Evolutionary conservation across 495 filamentous ascomycete species (phyloP).

Genomic region (Rhypophila decipiens): DNA sequence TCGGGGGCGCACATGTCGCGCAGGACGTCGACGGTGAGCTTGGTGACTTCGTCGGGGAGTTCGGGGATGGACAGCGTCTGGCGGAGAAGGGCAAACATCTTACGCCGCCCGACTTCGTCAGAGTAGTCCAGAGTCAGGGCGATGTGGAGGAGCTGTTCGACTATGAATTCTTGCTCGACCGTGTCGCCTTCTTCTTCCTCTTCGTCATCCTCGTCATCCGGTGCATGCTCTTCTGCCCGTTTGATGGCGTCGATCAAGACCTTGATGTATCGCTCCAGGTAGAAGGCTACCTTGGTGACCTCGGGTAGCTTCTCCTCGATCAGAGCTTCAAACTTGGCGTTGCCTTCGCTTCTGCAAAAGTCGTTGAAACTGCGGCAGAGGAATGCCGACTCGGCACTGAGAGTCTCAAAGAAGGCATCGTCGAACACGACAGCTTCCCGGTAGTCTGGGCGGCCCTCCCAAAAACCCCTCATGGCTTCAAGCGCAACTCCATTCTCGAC

Average conservation of each 20-base stretch:
- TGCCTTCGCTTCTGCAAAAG: constrained; percentile 68
- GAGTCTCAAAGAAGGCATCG: constrained; percentile 78
- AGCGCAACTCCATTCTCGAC: constrained; percentile 82
- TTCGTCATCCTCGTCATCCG: constrained; percentile 39
- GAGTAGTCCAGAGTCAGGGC: constrained; percentile 86
- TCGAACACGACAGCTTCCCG: constrained; percentile 73
- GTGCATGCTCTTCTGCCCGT: constrained; percentile 35
- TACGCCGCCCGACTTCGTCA: constrained; percentile 87
- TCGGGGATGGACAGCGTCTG: constrained; percentile 80
- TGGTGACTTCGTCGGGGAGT: constrained; percentile 86
- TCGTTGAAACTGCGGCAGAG: constrained; percentile 88
- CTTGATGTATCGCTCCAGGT: constrained; percentile 71
- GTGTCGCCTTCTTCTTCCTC: constrained; percentile 26
- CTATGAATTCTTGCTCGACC: constrained; percentile 58
- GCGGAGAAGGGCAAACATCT: constrained; percentile 86
- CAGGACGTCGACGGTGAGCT: constrained; percentile 76
- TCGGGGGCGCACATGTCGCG: constrained; percentile 73
- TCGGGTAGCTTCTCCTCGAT: constrained; percentile 92
- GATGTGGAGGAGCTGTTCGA: constrained; percentile 91
- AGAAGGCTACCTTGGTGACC: constrained; percentile 80
- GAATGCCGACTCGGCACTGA: constrained; percentile 82
- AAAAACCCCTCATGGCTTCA: constrained; percentile 92
- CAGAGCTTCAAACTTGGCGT: constrained; percentile 62
- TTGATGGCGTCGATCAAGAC: constrained; percentile 63
- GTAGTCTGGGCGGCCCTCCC: constrained; percentile 90